Evolutionary conservation across 169 alveolate genomes (phyloP), one percentile per base, ranked within the genome.

Genomic region (Toxoplasma gondii): DNA sequence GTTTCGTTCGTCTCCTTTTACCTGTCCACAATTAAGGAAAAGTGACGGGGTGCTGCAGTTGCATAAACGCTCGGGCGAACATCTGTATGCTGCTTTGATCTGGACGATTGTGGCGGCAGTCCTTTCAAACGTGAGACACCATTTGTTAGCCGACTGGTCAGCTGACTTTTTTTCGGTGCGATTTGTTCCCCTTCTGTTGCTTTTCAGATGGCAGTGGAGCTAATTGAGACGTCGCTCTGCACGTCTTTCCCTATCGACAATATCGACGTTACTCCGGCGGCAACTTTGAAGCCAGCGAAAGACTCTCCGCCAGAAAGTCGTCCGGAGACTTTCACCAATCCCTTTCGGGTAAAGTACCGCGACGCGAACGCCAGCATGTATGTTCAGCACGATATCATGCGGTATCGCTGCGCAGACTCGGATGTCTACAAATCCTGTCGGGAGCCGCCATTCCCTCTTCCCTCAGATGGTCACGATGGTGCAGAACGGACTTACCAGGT

Each of bases 151-250:
- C 41, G 41, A 39, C 41, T 39, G 41, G 41, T 39, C 41, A 39
- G 0, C 0, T 39, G 41, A 39, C 87, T 0, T 0, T 78, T 34
- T 27, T n/a, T 7, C 87, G 87, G 12, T 19, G 22, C 43, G 4
- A 0, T 34, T 0, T 7, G 29, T 9, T 78, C 34, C 45, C 58
- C 22, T 17, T 17, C 10, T 49, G 12, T 9, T n/a, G 29, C 44
- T 34, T 5, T 64, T 84, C 95, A 92, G 82, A 83, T 92, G 92
- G 91, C 95, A 34, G 58, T 49, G 10, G 95, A 92, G 38, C 81
- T 92, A 0, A 53, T 92, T 41, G 92, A 92, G 41, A n/a, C 92
- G 31, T 92, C 84, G 17, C 64, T 92, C 80, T 58, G 92, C 64
- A 92, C 92, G 17, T 92, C 95, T 17, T 67, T 44, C 24, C 82